Conservation (phyloP, 305 asterid species). For the Solanum hybrid region DNA sequence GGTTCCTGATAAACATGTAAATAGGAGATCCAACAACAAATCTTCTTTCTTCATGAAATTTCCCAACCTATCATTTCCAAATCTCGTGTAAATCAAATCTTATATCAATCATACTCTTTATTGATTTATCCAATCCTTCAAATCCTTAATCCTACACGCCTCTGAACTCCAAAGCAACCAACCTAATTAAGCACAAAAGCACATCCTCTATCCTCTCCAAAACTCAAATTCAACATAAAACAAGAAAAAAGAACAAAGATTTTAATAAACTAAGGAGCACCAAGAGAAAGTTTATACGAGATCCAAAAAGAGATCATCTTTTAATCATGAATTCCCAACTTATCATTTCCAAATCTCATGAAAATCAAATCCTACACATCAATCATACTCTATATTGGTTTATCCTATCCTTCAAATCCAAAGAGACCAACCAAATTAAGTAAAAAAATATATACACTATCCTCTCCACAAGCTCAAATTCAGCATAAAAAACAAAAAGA, state of each 20-base stretch:
- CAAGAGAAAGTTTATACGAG: not conserved
- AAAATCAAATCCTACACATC: not conserved
- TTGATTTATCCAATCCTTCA: not conserved
- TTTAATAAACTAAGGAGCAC: not conserved
- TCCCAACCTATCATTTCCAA: not conserved
- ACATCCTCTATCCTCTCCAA: not conserved
- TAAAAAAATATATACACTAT: not conserved
- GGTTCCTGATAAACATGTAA: not conserved
- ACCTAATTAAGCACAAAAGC: not conserved
- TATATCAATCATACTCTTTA: not conserved
- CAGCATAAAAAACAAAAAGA: not conserved
- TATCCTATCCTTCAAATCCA: not conserved
- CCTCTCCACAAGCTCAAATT: not conserved
- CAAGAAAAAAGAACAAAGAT: not conserved
- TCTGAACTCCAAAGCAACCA: not conserved
- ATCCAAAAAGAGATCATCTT: not conserved
- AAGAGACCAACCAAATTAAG: not conserved
- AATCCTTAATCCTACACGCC: not conserved
- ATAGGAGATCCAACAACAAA: not conserved
- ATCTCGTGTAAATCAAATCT: not conserved
- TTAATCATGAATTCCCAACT: not conserved
- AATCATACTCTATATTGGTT: not conserved
- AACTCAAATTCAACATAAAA: not conserved
- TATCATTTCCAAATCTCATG: not conserved
- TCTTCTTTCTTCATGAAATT: not conserved